phyloP scores from a whole-genome alignment of 1,284 basidiomycete species.

The Marasmius sp. region DNA sequence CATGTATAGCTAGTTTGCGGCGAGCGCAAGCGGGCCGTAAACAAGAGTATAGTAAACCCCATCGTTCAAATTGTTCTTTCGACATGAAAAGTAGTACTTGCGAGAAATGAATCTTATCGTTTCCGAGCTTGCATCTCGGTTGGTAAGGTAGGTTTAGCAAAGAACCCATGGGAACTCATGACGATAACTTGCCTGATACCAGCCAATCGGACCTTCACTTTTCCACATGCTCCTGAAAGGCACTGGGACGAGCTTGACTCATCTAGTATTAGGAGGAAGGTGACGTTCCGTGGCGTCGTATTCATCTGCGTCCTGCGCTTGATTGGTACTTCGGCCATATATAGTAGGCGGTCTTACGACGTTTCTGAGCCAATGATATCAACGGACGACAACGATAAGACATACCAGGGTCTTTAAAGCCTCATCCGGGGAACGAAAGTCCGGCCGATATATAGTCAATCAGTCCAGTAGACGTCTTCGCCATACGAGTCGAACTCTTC shows the following conservation, averaged over 20 bases:
- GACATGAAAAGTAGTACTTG: conserved; percentile 70
- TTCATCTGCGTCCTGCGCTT: conserved; percentile 68
- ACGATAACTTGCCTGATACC: conserved; percentile 79
- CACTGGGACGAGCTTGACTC: conserved; percentile 57
- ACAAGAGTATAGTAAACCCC: conserved; percentile 63
- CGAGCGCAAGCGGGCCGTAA: conserved; percentile 35
- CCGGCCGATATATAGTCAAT: conserved; percentile 73
- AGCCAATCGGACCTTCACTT: conserved; percentile 81
- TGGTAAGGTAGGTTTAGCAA: background rate
- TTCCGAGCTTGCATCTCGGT: conserved; percentile 82
- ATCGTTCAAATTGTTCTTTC: conserved; percentile 83
- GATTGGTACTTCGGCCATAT: conserved; percentile 99
- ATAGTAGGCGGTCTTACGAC: conserved; percentile 79
- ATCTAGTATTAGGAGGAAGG: conserved; percentile 33
- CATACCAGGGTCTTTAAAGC: conserved; percentile 92
- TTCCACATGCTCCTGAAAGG: conserved; percentile 69
- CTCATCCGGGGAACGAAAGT: conserved; percentile 84
- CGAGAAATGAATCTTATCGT: conserved; percentile 69
- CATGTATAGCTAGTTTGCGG: background rate
- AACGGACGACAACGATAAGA: conserved; percentile 17
- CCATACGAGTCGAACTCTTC: conserved; percentile 68
- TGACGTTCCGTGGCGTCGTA: conserved; percentile 50
- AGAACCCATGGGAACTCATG: background rate
- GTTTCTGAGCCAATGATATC: background rate
- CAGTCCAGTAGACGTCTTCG: conserved; percentile 47